phyloP scores from a whole-genome alignment of 129 eudicot species.

The Apium graveolens region DNA sequence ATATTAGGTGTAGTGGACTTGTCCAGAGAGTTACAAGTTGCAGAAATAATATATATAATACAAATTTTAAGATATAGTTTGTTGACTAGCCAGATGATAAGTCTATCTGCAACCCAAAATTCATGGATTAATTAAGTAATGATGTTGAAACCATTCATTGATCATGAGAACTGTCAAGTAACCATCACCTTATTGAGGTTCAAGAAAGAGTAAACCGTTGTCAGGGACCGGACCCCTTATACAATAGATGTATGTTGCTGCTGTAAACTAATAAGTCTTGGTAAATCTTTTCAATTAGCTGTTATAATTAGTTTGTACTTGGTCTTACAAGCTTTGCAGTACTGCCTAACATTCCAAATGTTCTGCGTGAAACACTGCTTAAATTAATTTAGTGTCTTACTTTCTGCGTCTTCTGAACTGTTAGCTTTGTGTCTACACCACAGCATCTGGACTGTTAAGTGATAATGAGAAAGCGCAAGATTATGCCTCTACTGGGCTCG shows the following conservation, averaged over 20 bases:
- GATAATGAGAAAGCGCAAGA: slow-evolving; percentile 49
- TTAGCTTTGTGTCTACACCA: slow-evolving; percentile 11
- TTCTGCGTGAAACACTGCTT: not conserved
- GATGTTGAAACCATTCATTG: not conserved
- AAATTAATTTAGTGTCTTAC: not conserved
- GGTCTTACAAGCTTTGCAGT: not conserved
- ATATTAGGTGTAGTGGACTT: not conserved
- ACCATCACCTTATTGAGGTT: not conserved
- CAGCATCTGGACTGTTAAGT: slow-evolving; percentile 61
- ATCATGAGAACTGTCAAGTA: not conserved
- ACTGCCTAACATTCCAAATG: not conserved
- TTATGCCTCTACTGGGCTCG: slow-evolving; percentile 61
- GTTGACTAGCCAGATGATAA: not conserved
- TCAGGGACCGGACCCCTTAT: no score
- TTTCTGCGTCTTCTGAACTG: not conserved
- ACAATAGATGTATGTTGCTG: not conserved
- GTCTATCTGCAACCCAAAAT: not conserved
- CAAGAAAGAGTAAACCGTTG: not conserved
- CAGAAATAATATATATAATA: not conserved
- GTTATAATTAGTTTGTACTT: not conserved
- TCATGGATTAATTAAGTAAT: not conserved
- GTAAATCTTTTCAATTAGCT: not conserved
- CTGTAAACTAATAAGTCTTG: not conserved
- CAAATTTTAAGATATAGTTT: not conserved
- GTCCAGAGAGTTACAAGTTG: not conserved